A percentile compares a stretch with the other conserved stretches of the same genome.
Evolutionary conservation across 1,284 basidiomycete species (phyloP).

Genomic region (Laetiporus sulphureus): DNA sequence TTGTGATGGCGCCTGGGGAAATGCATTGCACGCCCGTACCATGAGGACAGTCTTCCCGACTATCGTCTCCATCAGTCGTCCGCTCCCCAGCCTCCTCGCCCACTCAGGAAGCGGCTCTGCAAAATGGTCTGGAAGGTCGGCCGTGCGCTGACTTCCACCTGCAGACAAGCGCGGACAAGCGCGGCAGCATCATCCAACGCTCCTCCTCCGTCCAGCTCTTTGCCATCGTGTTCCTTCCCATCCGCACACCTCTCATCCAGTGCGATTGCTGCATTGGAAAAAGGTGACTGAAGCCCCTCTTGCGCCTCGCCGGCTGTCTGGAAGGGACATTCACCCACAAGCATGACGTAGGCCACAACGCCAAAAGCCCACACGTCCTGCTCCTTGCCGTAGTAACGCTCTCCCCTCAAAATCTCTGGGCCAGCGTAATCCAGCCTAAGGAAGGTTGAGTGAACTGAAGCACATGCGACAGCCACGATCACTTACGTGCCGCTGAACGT

Average conservation of each 20-base stretch:
- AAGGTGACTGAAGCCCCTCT: slow-evolving; percentile 69
- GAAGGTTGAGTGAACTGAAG: slow-evolving; percentile 7
- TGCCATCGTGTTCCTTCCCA: slow-evolving; percentile 60
- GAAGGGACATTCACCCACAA: slow-evolving; percentile 95
- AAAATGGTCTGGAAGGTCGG: slow-evolving; percentile 83
- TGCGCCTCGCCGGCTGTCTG: slow-evolving; percentile 81
- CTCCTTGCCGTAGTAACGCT: slow-evolving; percentile 92
- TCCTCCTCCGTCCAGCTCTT: slow-evolving; percentile 77
- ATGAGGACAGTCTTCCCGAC: slow-evolving; percentile 11
- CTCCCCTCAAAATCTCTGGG: slow-evolving; percentile 93
- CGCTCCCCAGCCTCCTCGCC: slow-evolving; percentile 55
- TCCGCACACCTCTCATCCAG: slow-evolving; percentile 73
- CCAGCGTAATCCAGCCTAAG: slow-evolving; percentile 91
- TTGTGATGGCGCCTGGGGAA: slow-evolving; percentile 16
- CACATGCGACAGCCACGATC: slow-evolving; percentile 10
- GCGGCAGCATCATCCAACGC: slow-evolving; percentile 74
- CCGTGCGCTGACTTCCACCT: slow-evolving; percentile 60
- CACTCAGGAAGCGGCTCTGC: slow-evolving; percentile 71
- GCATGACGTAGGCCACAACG: slow-evolving; percentile 94
- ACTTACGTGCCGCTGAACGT: slow-evolving; percentile 92
- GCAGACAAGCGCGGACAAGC: slow-evolving; percentile 75
- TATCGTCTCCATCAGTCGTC: slow-evolving; percentile 15
- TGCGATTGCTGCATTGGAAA: slow-evolving; percentile 63
- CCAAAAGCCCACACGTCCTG: slow-evolving; percentile 99
- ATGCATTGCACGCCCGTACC: slow-evolving; percentile 17